These are phyloP conservation scores for Astragalus membranaceus DNA, from an alignment of 306 rosid genomes.

Conservation along the genomic window DNA sequence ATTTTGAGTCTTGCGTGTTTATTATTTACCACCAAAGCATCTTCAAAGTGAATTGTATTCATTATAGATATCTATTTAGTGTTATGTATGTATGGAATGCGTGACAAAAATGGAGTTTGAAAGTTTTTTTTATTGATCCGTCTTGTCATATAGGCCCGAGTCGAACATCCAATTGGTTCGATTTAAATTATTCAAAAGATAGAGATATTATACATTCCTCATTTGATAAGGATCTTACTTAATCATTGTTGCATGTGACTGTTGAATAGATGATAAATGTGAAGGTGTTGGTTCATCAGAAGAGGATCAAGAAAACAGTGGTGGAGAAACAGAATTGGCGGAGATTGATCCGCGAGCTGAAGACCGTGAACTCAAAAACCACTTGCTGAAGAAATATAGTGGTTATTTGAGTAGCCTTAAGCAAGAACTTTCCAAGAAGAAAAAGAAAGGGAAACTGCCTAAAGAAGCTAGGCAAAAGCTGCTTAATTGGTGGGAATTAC, in stretches of 20 bases:
- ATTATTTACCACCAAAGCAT: too few species aligned
- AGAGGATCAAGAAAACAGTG: slow-evolving; percentile 82
- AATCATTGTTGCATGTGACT: neutral
- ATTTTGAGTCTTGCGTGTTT: too few species aligned
- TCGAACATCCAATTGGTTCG: too few species aligned
- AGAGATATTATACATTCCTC: too few species aligned
- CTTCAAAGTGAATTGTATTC: too few species aligned
- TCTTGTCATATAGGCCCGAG: too few species aligned
- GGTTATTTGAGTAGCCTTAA: slow-evolving; percentile 90
- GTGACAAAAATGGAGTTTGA: too few species aligned
- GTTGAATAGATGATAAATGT: slow-evolving; percentile 53
- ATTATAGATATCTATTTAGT: too few species aligned
- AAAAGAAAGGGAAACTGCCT: slow-evolving; percentile 93
- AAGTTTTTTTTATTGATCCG: too few species aligned
- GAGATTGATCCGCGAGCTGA: slow-evolving; percentile 90
- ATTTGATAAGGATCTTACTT: neutral
- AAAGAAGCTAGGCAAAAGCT: slow-evolving; percentile 98
- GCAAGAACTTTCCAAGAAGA: slow-evolving; percentile 97
- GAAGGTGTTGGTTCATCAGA: slow-evolving; percentile 79
- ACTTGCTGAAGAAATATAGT: slow-evolving; percentile 78
- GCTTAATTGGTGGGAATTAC: slow-evolving; percentile 96
- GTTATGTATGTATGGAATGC: too few species aligned
- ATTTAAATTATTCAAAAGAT: too few species aligned
- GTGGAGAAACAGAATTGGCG: slow-evolving; percentile 71
- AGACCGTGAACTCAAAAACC: slow-evolving; percentile 89